Conservation (phyloP, 495 filamentous ascomycete species). For the Paragyromitra xinjiangensis region DNA sequence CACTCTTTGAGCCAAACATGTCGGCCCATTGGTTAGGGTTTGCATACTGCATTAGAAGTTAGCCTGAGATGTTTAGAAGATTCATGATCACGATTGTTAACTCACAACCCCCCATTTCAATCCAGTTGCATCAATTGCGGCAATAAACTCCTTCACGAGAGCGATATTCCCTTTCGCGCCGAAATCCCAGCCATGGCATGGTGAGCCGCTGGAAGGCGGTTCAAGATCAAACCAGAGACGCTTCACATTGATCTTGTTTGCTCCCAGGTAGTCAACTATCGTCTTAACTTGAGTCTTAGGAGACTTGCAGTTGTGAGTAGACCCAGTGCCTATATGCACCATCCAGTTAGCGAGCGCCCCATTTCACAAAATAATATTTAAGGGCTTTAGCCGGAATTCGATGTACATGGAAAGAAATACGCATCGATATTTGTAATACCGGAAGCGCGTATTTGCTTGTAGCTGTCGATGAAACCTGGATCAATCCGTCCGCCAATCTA, state of each 20-base stretch:
- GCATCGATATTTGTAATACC: slow-evolving; percentile 50
- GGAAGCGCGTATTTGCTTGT: slow-evolving; percentile 28
- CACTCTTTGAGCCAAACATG: slow-evolving; percentile 53
- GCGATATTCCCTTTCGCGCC: slow-evolving; percentile 40
- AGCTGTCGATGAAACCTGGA: slow-evolving; percentile 34
- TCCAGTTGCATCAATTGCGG: slow-evolving; percentile 45
- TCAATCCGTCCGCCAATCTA: slow-evolving; percentile 35
- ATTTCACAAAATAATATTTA: neutral
- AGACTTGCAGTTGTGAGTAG: slow-evolving; percentile 39
- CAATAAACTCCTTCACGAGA: slow-evolving; percentile 48
- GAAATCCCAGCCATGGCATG: slow-evolving; percentile 47
- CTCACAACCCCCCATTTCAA: slow-evolving; percentile 49
- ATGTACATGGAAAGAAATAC: slow-evolving; percentile 50
- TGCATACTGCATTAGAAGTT: slow-evolving; percentile 19
- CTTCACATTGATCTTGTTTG: slow-evolving; percentile 36
- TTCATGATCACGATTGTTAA: neutral
- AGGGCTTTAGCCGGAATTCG: neutral
- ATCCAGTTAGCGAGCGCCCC: neutral
- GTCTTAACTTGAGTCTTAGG: slow-evolving; percentile 45
- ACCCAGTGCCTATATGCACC: neutral
- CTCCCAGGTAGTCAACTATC: slow-evolving; percentile 35
- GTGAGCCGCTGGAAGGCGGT: slow-evolving; percentile 9
- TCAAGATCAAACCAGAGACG: slow-evolving; percentile 55
- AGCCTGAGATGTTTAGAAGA: neutral
- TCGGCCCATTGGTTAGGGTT: slow-evolving; percentile 56